Conservation (phyloP, 208 protist species). For the Leishmania tropica region DNA sequence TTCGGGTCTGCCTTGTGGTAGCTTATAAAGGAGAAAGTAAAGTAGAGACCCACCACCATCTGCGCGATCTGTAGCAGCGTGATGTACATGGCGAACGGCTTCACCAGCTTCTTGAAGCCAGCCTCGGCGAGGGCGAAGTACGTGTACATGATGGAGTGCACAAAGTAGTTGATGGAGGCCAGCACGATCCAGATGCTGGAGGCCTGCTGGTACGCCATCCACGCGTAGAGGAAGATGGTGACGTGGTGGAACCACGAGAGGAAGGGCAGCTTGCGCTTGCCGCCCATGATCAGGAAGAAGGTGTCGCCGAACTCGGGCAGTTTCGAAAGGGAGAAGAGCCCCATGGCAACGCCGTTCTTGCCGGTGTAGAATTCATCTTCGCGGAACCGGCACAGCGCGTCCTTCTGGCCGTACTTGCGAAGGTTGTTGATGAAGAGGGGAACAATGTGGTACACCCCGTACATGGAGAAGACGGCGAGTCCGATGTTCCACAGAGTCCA, state of each 20-base stretch:
- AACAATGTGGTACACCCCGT: constrained; percentile 53
- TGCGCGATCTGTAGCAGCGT: constrained; percentile 88
- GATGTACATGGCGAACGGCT: constrained; percentile 77
- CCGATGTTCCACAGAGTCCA: constrained; percentile 81
- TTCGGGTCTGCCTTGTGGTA: constrained; percentile 29
- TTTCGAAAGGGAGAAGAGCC: constrained; percentile 71
- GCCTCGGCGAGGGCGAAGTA: constrained; percentile 86
- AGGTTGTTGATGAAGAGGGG: constrained; percentile 37
- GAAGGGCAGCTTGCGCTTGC: constrained; percentile 72
- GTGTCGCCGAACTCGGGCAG: constrained; percentile 78
- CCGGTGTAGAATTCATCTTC: constrained; percentile 41
- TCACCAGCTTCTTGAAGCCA: constrained; percentile 55
- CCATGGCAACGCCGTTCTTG: constrained; percentile 51
- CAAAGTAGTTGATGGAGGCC: constrained; percentile 93
- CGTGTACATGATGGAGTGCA: constrained; percentile 96
- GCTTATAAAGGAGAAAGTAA: constrained; percentile 50
- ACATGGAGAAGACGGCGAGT: constrained; percentile 77
- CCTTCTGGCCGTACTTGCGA: constrained; percentile 32
- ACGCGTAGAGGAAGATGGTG: constrained; percentile 87
- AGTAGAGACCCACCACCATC: constrained; percentile 87
- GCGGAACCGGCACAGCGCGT: constrained; percentile 49
- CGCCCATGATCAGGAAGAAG: constrained; percentile 64
- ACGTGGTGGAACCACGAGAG: constrained; percentile 92
- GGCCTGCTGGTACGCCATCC: constrained; percentile 59
- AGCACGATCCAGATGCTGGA: constrained; percentile 47